These are phyloP conservation scores for Arachis monticola DNA, from an alignment of 331 rosid genomes.

Conservation along the genomic window DNA sequence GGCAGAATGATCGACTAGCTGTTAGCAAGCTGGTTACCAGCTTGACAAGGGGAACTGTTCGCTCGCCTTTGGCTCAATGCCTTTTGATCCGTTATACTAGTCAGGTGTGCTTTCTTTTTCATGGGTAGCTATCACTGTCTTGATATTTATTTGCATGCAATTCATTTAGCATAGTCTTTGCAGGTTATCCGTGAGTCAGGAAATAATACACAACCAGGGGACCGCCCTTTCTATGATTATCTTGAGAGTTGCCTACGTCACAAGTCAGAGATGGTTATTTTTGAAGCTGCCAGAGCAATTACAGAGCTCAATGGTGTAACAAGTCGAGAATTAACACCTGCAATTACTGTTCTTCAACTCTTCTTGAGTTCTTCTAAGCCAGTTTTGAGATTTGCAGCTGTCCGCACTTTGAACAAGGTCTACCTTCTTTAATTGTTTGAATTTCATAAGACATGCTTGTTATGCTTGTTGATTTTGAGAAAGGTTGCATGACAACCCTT, in stretches of 20 bases:
- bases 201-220: constrained; percentile 75
- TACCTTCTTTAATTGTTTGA: constrained; percentile 22
- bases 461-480: constrained; percentile 16
- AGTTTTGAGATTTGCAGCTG: constrained; percentile 97
- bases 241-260: constrained; percentile 99
- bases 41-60: constrained; percentile 91
- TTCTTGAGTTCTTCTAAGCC: constrained; percentile 97
- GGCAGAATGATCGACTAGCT: constrained; percentile 97
- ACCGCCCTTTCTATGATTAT: constrained; percentile 94
- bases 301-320: constrained; percentile 94
- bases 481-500: not conserved
- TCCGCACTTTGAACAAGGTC: constrained; percentile 98
- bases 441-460: constrained; percentile 25
- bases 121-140: constrained; percentile 5
- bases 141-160: constrained; percentile 27
- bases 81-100: constrained; percentile 93
- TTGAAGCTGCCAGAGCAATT: constrained; percentile 98
- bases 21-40: constrained; percentile 98
- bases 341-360: constrained; percentile 99
- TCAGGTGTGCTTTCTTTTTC: constrained; percentile 66
- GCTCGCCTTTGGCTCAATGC: constrained; percentile 97
- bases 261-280: constrained; percentile 97
- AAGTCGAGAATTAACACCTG: constrained; percentile 91
- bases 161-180: constrained; percentile 34
- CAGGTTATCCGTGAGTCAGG: constrained; percentile 94